Evolutionary conservation across 2,329 filamentous ascomycete species (phyloP).

Genomic region (Fusarium sp.): DNA sequence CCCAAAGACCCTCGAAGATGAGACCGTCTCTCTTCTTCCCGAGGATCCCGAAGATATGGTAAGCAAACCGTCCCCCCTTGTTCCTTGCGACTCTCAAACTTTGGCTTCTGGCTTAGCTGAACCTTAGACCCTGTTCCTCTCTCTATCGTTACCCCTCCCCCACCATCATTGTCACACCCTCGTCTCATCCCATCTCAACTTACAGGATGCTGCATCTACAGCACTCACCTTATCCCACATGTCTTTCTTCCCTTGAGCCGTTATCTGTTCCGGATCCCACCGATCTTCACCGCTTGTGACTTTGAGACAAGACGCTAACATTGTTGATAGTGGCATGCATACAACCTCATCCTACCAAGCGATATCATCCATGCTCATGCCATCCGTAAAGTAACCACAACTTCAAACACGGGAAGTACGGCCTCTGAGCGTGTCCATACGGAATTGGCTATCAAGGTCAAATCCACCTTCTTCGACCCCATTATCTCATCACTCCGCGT

Average conservation of each 20-base stretch:
- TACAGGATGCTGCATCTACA: constrained; percentile 2
- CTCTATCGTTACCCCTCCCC: constrained; percentile 40
- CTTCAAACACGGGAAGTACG: constrained; percentile 62
- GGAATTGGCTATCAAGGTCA: constrained; percentile 68
- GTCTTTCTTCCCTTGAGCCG: constrained; percentile 12
- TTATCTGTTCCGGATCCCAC: constrained; percentile 14
- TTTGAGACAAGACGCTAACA: constrained; percentile 31
- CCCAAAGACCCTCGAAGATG: constrained; percentile 55
- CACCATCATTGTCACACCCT: constrained; percentile 33
- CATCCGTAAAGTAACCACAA: constrained; percentile 65
- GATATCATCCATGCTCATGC: constrained; percentile 68
- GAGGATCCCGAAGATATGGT: constrained; percentile 63
- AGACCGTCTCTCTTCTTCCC: constrained; percentile 57
- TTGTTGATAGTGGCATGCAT: constrained; percentile 65
- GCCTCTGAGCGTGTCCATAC: constrained; percentile 67
- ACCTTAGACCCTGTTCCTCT: constrained; percentile 23
- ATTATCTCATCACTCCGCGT: constrained; percentile 66
- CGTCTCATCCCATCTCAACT: constrained; percentile 8
- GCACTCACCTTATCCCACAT: constrained; percentile 16
- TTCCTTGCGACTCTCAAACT: constrained; percentile 15
- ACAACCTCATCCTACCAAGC: constrained; percentile 68
- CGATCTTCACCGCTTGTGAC: constrained; percentile 23
- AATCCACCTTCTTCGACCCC: constrained; percentile 69
- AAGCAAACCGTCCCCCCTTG: constrained; percentile 30
- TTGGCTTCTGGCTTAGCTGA: constrained; percentile 14